A percentile compares a stretch with the other conserved stretches of the same genome.
Evolutionary conservation across 768 basidiomycete species (phyloP).

Genomic region (Trametes gibbosa): DNA sequence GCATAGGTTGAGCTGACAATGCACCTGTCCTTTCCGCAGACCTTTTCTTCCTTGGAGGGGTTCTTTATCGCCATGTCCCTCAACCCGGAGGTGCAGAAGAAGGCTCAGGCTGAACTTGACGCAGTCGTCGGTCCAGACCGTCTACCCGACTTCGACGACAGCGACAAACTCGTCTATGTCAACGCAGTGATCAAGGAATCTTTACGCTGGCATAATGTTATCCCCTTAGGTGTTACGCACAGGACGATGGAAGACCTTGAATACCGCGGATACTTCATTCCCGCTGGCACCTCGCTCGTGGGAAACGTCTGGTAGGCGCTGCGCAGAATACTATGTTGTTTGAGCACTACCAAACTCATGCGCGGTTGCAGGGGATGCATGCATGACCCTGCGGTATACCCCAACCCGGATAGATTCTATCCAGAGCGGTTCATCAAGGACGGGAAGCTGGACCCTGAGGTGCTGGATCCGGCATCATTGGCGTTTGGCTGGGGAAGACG

Average conservation of each 20-base stretch:
- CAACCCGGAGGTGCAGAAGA: slow-evolving; percentile 24
- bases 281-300: slow-evolving; percentile 23
- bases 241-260: slow-evolving; percentile 24
- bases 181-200: slow-evolving; percentile 12
- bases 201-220: slow-evolving; percentile 16
- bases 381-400: slow-evolving; percentile 15
- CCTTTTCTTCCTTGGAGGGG: slow-evolving; percentile 22
- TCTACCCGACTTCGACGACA: slow-evolving; percentile 11
- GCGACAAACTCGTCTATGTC: slow-evolving; percentile 2
- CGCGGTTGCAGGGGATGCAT: slow-evolving; percentile 1
- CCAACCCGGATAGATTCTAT: slow-evolving; percentile 10
- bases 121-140: slow-evolving; percentile 11
- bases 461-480: slow-evolving; percentile 1
- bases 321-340: neutral
- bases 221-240: slow-evolving; percentile 25
- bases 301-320: slow-evolving; percentile 23
- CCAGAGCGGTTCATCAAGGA: slow-evolving; percentile 16
- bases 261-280: slow-evolving; percentile 24
- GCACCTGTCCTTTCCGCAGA: slow-evolving; percentile 13
- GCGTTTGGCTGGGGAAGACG: slow-evolving; percentile 21
- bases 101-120: slow-evolving; percentile 12
- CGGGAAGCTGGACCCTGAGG: neutral
- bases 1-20: too few species aligned
- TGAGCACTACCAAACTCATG: neutral
- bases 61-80: slow-evolving; percentile 30